Evolutionary conservation across 192 early-diverging fungal genomes (phyloP).

Genomic region (Coemansia sp.): DNA sequence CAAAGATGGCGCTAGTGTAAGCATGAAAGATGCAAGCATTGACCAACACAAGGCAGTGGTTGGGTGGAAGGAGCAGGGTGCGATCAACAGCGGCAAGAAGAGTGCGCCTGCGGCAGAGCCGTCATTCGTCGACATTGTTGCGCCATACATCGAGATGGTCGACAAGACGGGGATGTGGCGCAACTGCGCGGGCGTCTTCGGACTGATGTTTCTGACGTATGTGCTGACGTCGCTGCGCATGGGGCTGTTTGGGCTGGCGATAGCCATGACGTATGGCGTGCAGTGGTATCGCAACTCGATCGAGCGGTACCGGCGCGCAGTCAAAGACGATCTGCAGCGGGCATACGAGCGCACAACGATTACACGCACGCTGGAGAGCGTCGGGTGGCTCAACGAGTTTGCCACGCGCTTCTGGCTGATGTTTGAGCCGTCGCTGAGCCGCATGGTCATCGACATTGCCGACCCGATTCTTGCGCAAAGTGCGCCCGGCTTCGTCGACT

Average conservation of each 20-base stretch:
- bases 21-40: background rate
- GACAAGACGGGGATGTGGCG: constrained; percentile 57
- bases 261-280: constrained; percentile 50
- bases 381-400: constrained; percentile 93
- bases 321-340: constrained; percentile 70
- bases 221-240: constrained; percentile 50
- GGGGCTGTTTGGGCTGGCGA: constrained; percentile 52
- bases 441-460: constrained; percentile 69
- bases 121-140: constrained; percentile 43
- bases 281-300: constrained; percentile 78
- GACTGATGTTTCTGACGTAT: constrained; percentile 54
- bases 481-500: constrained; percentile 82
- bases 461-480: constrained; percentile 74
- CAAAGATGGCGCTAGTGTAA: background rate
- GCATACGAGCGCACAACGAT: constrained; percentile 60
- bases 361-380: constrained; percentile 62
- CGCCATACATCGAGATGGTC: constrained; percentile 50
- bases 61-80: constrained; percentile 56
- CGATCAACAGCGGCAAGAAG: constrained; percentile 54
- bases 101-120: constrained; percentile 33
- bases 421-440: constrained; percentile 84
- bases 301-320: constrained; percentile 66
- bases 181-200: constrained; percentile 58
- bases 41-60: constrained; percentile 18
- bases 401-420: constrained; percentile 85